Base-by-base conservation (phyloP, 306 rosid species). In the Urtica urens region DNA sequence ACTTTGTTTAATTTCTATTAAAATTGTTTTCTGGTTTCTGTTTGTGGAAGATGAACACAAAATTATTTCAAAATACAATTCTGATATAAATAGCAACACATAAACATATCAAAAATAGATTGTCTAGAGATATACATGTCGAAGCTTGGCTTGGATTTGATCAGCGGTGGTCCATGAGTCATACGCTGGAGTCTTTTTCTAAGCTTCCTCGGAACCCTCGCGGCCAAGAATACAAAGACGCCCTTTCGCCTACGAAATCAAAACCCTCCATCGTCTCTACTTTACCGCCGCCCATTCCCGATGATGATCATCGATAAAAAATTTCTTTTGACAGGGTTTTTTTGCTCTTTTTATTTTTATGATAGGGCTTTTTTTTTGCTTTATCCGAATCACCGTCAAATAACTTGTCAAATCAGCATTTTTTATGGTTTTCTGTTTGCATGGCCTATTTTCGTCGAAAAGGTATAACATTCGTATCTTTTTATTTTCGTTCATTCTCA, bases 61-160 rank as follows among this genome's bases (percentile, higher is more conserved):
- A n/a, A n/a, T n/a, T n/a, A n/a, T n/a, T n/a, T n/a, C n/a, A n/a
- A n/a, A n/a, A n/a, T n/a, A n/a, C n/a, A n/a, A n/a, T n/a, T n/a
- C n/a, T n/a, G n/a, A n/a, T n/a, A n/a, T n/a, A n/a, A n/a, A n/a
- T n/a, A n/a, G n/a, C n/a, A n/a, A n/a, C n/a, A n/a, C n/a, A n/a
- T n/a, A n/a, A n/a, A n/a, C n/a, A n/a, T n/a, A n/a, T n/a, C n/a
- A n/a, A n/a, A n/a, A n/a, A n/a, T n/a, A n/a, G n/a, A n/a, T n/a
- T n/a, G n/a, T n/a, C n/a, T n/a, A 18, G 18, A n/a, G 13, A 25
- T 22, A 26, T 46, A 84, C 99, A 94, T 85, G 95, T 53, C 82
- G 87, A 25, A 84, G 95, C 77, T 77, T 90, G 52, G 94, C 72
- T 53, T 90, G 77, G 51, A 90, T 90, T 66, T 81, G 82, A 59